Conservation (phyloP, 805 yeast genomes). For the Zygotorulaspora danielsina region DNA sequence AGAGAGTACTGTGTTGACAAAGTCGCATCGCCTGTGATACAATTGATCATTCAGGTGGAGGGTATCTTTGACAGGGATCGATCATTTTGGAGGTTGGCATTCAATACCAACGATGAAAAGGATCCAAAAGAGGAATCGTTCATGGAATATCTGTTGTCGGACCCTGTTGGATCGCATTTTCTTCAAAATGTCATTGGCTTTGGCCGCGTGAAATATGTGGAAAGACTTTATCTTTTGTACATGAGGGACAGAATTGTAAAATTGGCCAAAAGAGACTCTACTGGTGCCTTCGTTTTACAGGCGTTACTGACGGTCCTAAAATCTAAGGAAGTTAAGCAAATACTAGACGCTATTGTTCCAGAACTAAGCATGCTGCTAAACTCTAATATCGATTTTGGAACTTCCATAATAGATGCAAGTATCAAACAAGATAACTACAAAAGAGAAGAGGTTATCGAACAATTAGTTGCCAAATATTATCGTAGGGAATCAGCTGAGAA, state of each 20-base stretch:
- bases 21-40: constrained; percentile 83
- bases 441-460: constrained; percentile 54
- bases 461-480: constrained; percentile 44
- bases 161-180: constrained; percentile 92
- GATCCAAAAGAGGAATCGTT: constrained; percentile 69
- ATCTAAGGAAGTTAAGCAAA: constrained; percentile 55
- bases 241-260: constrained; percentile 71
- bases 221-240: constrained; percentile 63
- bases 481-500: constrained; percentile 36
- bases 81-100: constrained; percentile 61
- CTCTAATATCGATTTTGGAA: constrained; percentile 67
- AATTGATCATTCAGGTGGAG: constrained; percentile 71
- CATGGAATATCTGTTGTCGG: constrained; percentile 77
- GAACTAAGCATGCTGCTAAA: constrained; percentile 57
- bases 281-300: constrained; percentile 77
- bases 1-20: constrained; percentile 76
- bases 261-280: constrained; percentile 74
- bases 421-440: constrained; percentile 52
- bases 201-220: constrained; percentile 63
- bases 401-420: constrained; percentile 63
- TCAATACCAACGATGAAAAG: constrained; percentile 48
- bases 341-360: constrained; percentile 63
- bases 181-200: constrained; percentile 64
- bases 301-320: constrained; percentile 62
- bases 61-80: constrained; percentile 75